These are phyloP conservation scores for Thelonectria rubi DNA, from an alignment of 2,329 filamentous ascomycete species.

Conservation along the genomic window DNA sequence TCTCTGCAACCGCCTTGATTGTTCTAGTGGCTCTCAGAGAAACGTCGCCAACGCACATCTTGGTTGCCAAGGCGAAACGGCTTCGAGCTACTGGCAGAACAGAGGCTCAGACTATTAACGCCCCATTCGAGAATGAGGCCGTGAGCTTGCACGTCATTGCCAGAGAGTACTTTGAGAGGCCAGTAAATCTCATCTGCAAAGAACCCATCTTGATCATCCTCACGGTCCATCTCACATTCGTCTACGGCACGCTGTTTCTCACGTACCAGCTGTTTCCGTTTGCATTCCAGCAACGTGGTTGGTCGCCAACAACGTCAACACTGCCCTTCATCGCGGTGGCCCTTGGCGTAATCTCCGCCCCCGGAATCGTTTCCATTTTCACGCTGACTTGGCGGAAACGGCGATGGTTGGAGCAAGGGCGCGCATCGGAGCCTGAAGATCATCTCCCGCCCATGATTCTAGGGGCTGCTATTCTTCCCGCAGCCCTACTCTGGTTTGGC, in stretches of 20 bases:
- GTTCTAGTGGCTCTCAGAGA: slow-evolving; percentile 1
- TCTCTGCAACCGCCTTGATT: background rate
- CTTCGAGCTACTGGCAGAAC: background rate
- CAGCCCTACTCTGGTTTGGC: slow-evolving; percentile 10
- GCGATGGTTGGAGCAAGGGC: background rate
- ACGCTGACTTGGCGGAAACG: slow-evolving; percentile 7
- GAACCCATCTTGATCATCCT: slow-evolving; percentile 13
- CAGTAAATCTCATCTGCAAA: slow-evolving; percentile 14
- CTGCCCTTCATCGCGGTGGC: slow-evolving; percentile 15
- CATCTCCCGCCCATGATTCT: slow-evolving; percentile 10
- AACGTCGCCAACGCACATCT: slow-evolving; percentile 7
- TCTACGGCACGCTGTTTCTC: slow-evolving; percentile 14
- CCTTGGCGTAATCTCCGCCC: slow-evolving; percentile 12
- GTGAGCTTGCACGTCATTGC: background rate
- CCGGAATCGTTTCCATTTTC: slow-evolving; percentile 5
- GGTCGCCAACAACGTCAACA: background rate
- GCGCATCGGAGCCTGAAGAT: slow-evolving; percentile 5
- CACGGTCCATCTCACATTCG: slow-evolving; percentile 13
- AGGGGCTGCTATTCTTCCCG: slow-evolving; percentile 10
- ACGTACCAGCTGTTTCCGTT: slow-evolving; percentile 14
- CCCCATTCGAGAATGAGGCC: slow-evolving; percentile 3
- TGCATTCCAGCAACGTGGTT: slow-evolving; percentile 9
- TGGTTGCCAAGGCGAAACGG: slow-evolving; percentile 6
- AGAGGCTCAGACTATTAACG: background rate
- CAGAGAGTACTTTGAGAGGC: slow-evolving; percentile 13